These are phyloP conservation scores for Angophora floribunda DNA, from an alignment of 345 rosid species.

Conservation along the genomic window DNA sequence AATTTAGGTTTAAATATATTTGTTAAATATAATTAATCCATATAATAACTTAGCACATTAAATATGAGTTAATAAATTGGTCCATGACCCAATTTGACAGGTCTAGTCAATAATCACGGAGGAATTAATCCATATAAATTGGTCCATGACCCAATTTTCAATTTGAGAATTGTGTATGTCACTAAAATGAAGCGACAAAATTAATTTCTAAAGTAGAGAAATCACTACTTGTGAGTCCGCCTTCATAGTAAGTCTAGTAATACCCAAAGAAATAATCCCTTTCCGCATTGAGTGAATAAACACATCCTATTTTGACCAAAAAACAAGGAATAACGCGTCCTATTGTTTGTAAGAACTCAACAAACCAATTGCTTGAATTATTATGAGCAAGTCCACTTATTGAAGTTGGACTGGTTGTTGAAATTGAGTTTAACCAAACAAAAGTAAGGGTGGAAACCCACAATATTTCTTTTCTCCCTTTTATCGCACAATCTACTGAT, in stretches of 20 bases:
- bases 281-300: neutral
- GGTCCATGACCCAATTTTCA: no score
- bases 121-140: no score
- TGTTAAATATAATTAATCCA: neutral
- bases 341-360: neutral
- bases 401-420: no score
- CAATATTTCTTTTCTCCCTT: neutral
- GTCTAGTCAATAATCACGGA: neutral
- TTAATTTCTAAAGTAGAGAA: neutral
- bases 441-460: neutral
- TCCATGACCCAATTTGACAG: neutral
- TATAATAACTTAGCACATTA: neutral
- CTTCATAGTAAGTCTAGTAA: neutral
- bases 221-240: neutral
- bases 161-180: neutral
- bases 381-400: no score
- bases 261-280: neutral
- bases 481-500: no score
- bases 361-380: neutral
- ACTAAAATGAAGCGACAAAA: neutral
- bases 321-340: no score
- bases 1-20: no score
- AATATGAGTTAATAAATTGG: neutral
- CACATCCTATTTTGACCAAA: no score
- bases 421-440: neutral